Conservation (phyloP, 192 early-diverging fungal species). For the Chytriomyces sp. region DNA sequence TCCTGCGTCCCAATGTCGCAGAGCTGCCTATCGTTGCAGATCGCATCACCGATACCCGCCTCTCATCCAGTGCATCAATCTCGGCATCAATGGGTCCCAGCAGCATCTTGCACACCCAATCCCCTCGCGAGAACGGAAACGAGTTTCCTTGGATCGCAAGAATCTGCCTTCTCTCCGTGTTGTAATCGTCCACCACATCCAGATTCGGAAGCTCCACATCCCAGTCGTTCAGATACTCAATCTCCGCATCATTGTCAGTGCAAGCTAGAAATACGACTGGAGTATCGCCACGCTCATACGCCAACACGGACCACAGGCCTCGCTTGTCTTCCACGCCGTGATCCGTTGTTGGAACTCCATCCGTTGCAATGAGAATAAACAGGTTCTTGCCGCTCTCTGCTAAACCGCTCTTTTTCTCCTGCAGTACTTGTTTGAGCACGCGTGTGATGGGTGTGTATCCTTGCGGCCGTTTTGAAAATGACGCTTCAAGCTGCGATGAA, state of each 20-base stretch:
- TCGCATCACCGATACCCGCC: not conserved
- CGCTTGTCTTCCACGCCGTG: not conserved
- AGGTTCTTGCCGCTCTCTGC: not conserved
- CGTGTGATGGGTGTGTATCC: conserved; percentile 26
- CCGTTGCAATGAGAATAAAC: conserved; percentile 21
- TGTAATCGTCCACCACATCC: conserved; percentile 20
- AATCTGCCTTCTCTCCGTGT: conserved; percentile 4
- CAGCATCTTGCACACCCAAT: conserved; percentile 23
- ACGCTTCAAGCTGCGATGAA: not conserved
- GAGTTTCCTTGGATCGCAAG: not conserved
- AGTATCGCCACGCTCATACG: not conserved
- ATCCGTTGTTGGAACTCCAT: conserved; percentile 1
- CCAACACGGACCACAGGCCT: not conserved
- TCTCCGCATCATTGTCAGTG: conserved; percentile 1
- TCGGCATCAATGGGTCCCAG: conserved; percentile 16
- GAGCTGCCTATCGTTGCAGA: no score
- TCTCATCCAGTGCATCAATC: conserved; percentile 30
- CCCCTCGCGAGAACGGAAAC: conserved; percentile 15
- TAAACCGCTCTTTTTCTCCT: not conserved
- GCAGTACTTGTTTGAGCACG: conserved; percentile 15
- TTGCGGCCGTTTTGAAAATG: conserved; percentile 16
- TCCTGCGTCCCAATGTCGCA: no score
- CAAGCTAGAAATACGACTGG: not conserved
- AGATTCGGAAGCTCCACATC: not conserved
- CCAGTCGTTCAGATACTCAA: conserved; percentile 19